These are phyloP conservation scores for Hypholoma fasciculare DNA, from an alignment of 768 basidiomycete genomes.

Conservation along the genomic window DNA sequence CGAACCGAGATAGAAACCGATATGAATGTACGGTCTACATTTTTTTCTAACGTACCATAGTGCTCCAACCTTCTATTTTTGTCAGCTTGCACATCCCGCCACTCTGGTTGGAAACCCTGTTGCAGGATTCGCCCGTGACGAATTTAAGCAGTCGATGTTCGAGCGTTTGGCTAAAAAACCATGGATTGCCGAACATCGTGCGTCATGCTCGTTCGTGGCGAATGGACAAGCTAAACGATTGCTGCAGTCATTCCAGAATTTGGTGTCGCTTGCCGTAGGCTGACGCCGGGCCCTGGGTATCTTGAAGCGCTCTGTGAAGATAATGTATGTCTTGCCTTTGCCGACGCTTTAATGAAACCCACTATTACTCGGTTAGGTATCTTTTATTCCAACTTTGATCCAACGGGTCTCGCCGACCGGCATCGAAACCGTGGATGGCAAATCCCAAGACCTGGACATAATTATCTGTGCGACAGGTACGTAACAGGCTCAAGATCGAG, in stretches of 20 bases:
- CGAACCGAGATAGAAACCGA: constrained; percentile 46
- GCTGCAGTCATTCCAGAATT: constrained; percentile 58
- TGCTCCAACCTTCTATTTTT: not conserved
- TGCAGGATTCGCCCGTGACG: constrained; percentile 32
- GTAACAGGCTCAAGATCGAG: not conserved
- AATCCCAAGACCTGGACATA: constrained; percentile 53
- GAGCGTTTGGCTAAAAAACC: constrained; percentile 54
- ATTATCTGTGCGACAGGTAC: constrained; percentile 65
- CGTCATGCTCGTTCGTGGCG: constrained; percentile 6
- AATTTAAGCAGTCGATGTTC: constrained; percentile 46
- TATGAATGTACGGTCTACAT: constrained; percentile 41
- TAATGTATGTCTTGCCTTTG: constrained; percentile 40
- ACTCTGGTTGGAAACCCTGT: constrained; percentile 41
- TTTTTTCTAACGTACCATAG: not conserved
- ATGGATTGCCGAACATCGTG: constrained; percentile 59
- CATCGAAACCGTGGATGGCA: constrained; percentile 56
- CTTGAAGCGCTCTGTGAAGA: constrained; percentile 64
- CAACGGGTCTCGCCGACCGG: constrained; percentile 52
- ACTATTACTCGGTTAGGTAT: constrained; percentile 34
- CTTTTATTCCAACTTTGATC: constrained; percentile 53
- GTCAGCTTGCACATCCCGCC: constrained; percentile 37
- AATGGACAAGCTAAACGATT: not conserved
- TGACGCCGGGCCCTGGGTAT: constrained; percentile 70
- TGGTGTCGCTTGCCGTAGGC: constrained; percentile 56
- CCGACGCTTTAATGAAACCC: not conserved